A percentile compares a stretch with the other conserved stretches of the same genome.
These are phyloP conservation scores for Cyclotella distinguenda DNA, from an alignment of 108 stramenopile genomes.

Conservation along the genomic window DNA sequence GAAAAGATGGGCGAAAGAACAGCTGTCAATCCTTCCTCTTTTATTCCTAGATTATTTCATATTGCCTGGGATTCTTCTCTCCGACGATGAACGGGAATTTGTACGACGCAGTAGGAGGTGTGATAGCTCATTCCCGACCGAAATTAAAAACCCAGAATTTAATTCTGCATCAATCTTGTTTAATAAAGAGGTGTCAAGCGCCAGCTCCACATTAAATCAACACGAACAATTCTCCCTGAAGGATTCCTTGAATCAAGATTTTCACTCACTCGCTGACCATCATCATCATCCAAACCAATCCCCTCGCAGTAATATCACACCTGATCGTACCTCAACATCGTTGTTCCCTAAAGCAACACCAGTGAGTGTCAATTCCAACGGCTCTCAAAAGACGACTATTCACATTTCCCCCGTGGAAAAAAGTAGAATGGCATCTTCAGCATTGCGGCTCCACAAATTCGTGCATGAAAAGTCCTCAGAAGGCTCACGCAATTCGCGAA, in stretches of 20 bases:
- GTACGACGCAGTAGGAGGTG: not conserved
- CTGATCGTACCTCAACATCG: not conserved
- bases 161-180: no score
- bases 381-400: not conserved
- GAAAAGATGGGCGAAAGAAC: slow-evolving; percentile 12
- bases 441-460: slow-evolving; percentile 37
- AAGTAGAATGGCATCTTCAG: slow-evolving; percentile 41
- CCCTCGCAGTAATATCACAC: not conserved
- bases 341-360: slow-evolving; percentile 29
- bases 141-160: not conserved
- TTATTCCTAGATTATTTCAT: slow-evolving; percentile 39
- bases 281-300: not conserved
- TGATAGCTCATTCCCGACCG: not conserved
- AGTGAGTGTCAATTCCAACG: not conserved
- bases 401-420: slow-evolving; percentile 29
- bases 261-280: no score
- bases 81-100: slow-evolving; percentile 27
- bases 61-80: slow-evolving; percentile 39
- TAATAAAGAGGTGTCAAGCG: no score
- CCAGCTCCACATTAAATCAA: no score
- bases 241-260: no score
- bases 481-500: slow-evolving; percentile 12
- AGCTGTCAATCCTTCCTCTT: slow-evolving; percentile 31
- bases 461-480: no score
- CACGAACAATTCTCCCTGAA: no score